Evolutionary conservation across 2,329 filamentous ascomycete species (phyloP).

Genomic region (Xylaria sp.): DNA sequence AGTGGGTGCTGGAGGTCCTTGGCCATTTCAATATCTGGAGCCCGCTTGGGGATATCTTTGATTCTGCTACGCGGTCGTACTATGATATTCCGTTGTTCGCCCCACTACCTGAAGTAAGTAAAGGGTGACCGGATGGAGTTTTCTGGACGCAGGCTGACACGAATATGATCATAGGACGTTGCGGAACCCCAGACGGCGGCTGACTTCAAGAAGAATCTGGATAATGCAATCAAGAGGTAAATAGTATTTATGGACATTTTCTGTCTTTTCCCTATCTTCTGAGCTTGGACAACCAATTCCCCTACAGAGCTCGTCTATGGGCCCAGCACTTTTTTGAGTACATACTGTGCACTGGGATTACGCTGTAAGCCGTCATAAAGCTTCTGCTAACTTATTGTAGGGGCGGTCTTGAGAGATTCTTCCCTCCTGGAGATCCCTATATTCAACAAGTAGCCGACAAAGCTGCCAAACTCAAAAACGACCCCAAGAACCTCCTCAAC

Average conservation of each 20-base stretch:
- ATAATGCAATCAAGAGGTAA: constrained; percentile 27
- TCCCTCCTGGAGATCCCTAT: constrained; percentile 31
- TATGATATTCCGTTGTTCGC: constrained; percentile 12
- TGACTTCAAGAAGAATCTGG: constrained; percentile 27
- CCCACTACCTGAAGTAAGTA: constrained; percentile 23
- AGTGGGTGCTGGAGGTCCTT: constrained; percentile 32
- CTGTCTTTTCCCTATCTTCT: neutral
- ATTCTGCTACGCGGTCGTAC: constrained; percentile 26
- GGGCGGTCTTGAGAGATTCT: constrained; percentile 31
- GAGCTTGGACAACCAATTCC: neutral
- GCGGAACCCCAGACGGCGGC: constrained; percentile 26
- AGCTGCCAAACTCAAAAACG: constrained; percentile 25
- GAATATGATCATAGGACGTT: constrained; percentile 25
- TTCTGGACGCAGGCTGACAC: neutral
- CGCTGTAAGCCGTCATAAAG: neutral
- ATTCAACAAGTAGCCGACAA: constrained; percentile 35
- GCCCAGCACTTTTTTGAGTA: neutral
- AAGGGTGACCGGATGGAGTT: neutral
- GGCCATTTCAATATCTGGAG: constrained; percentile 33
- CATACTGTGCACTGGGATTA: neutral
- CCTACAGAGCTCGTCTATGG: neutral
- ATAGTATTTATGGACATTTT: neutral
- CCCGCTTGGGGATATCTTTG: constrained; percentile 30
- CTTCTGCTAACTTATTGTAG: constrained; percentile 16
- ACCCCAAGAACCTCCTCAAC: constrained; percentile 32